Conservation (phyloP, 352 stramenopile species). For the Phytopythium oedochilum region DNA sequence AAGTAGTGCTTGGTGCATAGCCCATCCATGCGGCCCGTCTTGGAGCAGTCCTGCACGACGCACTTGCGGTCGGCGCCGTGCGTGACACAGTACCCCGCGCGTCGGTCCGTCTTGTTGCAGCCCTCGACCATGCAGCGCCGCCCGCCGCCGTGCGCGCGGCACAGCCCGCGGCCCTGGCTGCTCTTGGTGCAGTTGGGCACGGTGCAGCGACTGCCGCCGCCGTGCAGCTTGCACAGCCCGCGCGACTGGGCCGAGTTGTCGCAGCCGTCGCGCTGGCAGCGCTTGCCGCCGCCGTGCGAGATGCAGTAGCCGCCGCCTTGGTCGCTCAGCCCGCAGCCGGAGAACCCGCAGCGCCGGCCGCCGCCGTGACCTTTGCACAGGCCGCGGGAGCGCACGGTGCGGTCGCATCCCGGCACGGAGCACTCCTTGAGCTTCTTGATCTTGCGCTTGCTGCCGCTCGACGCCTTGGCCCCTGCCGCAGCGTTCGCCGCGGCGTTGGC, state of each 20-base stretch:
- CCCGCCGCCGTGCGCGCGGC: constrained; percentile 77
- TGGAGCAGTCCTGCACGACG: constrained; percentile 71
- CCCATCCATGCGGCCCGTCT: constrained; percentile 76
- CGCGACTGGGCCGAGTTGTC: constrained; percentile 83
- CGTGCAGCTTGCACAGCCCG: constrained; percentile 77
- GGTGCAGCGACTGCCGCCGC: constrained; percentile 71
- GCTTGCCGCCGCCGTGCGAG: constrained; percentile 77
- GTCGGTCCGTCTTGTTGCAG: constrained; percentile 82
- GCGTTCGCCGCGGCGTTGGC: not conserved
- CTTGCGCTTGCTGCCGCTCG: constrained; percentile 34
- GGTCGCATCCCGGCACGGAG: constrained; percentile 66
- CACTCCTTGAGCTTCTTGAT: constrained; percentile 85
- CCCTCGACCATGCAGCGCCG: constrained; percentile 78
- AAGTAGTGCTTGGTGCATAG: constrained; percentile 87
- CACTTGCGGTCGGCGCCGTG: constrained; percentile 84
- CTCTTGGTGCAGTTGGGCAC: constrained; percentile 83
- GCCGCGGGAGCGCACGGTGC: constrained; percentile 70
- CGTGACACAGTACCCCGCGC: constrained; percentile 73
- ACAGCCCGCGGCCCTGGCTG: constrained; percentile 78
- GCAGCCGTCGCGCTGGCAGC: constrained; percentile 68
- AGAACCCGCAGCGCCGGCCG: constrained; percentile 62
- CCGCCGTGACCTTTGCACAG: constrained; percentile 80
- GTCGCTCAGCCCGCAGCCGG: constrained; percentile 67
- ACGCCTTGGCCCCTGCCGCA: not conserved
- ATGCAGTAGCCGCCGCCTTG: constrained; percentile 81